These are phyloP conservation scores for Monosporascus ibericus DNA, from an alignment of 2,329 filamentous ascomycete species.

Conservation along the genomic window DNA sequence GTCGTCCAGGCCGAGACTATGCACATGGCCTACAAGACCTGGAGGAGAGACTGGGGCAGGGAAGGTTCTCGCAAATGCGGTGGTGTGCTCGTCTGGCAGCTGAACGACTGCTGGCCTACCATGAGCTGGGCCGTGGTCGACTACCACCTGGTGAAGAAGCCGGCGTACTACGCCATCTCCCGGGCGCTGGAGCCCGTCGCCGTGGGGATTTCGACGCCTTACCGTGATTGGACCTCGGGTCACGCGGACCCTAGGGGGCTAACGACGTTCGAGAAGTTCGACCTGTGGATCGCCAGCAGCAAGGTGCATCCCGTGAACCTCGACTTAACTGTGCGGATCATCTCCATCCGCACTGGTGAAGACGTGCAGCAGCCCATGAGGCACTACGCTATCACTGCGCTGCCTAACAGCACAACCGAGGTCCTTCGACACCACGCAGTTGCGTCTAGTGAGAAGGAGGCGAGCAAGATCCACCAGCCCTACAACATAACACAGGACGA, in stretches of 20 bases:
- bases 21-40: slow-evolving; percentile 43
- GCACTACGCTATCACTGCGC: slow-evolving; percentile 14
- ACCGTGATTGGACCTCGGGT: slow-evolving; percentile 38
- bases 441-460: slow-evolving; percentile 4
- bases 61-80: slow-evolving; percentile 53
- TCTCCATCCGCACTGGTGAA: slow-evolving; percentile 34
- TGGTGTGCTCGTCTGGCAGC: slow-evolving; percentile 61
- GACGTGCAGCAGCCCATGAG: slow-evolving; percentile 25
- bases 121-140: slow-evolving; percentile 62
- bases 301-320: slow-evolving; percentile 16
- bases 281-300: slow-evolving; percentile 38
- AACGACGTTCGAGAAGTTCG: slow-evolving; percentile 32
- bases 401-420: slow-evolving; percentile 34
- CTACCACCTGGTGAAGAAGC: slow-evolving; percentile 59
- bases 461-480: slow-evolving; percentile 12
- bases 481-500: slow-evolving; percentile 32
- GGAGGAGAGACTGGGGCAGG: slow-evolving; percentile 59
- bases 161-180: slow-evolving; percentile 49
- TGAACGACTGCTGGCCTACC: slow-evolving; percentile 66
- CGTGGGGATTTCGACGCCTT: slow-evolving; percentile 45
- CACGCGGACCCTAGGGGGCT: slow-evolving; percentile 34
- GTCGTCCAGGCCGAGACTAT: slow-evolving; percentile 49
- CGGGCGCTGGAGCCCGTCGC: slow-evolving; percentile 54
- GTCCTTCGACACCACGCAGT: slow-evolving; percentile 29
- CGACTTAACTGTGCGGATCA: slow-evolving; percentile 29